Percentiles rank a stretch among this genome's conserved stretches.
phyloP scores from a whole-genome alignment of 257 asterid genomes.

The Ballota nigra region DNA sequence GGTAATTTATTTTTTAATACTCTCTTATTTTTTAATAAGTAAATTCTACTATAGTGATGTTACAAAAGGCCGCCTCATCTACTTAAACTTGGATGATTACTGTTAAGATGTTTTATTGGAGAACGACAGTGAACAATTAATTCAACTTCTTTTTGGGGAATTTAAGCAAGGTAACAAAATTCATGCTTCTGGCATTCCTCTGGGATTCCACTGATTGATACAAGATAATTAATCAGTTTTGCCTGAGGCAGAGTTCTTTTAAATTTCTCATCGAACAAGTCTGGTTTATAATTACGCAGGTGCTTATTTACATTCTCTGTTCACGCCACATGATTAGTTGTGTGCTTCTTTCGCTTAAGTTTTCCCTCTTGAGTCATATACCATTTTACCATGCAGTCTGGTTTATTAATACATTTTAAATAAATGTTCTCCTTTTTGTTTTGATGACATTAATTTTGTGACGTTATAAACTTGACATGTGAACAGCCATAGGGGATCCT shows the following conservation, averaged over 20 bases:
- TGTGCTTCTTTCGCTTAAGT: not conserved
- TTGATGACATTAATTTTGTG: slow-evolving; percentile 18
- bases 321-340: not conserved
- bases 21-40: not conserved
- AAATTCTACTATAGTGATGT: not conserved
- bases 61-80: not conserved
- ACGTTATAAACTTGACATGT: slow-evolving; percentile 11
- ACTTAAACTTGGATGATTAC: not conserved
- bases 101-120: not conserved
- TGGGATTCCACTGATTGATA: not conserved
- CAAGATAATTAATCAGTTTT: not conserved
- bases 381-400: not conserved
- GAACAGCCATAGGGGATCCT: slow-evolving; percentile 85
- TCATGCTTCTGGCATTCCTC: not conserved
- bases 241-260: not conserved
- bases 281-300: not conserved
- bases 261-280: not conserved
- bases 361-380: not conserved
- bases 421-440: not conserved
- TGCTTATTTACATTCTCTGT: not conserved
- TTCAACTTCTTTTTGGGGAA: not conserved
- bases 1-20: too few relatives aligned
- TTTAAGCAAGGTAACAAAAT: too few relatives aligned
- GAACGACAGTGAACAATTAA: not conserved
- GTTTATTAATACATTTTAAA: not conserved